Base-by-base conservation (phyloP, 306 rosid species). In the Trifolium subterraneum region DNA sequence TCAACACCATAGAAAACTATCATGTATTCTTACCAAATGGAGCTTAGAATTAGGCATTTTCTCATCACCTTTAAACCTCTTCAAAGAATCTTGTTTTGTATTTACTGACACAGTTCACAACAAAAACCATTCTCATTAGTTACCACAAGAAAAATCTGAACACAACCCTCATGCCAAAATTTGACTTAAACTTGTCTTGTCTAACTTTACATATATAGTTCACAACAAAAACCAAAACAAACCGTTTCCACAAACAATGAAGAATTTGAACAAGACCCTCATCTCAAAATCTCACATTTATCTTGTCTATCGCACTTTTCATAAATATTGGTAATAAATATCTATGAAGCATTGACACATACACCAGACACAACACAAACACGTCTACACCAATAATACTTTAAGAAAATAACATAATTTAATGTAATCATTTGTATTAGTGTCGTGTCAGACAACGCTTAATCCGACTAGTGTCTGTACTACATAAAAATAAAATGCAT, bases 31-130 rank as follows among this genome's bases (percentile, higher is more conserved):
- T 88, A 90, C 96, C 92, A 87, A 77, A 64, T 88, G 87, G 48
- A 79, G 82, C 79, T 85, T 85, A 25, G 91, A 86, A 72, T n/a
- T 77, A 13, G 89, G 84, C 92, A 87, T 85, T 75, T 78, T 88
- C 42, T 88, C 93, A 61, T 80, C 89, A 50, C 85, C 87, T 72
- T 77, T 85, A 68, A 90, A 85, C 85, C 80, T 84, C 78, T 82
- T 88, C 19, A 84, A 71, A 61, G 85, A 74, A 56, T 72, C 82
- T 42, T 86, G 87, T 56, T 87, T 84, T 51, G 79, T 56, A n/a
- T 82, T 82, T 78, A 78, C 97, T 88, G 77, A 23, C 50, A 60
- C 64, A 80, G 2, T 15, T 16, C 56, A 47, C 9, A 71, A 77
- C 18, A 11, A 75, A 35, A 63, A 47, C 45, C 68, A 55, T 16